Base-by-base conservation (phyloP, 176 grass and related monocot genomes). In the Pontederia crassipes region DNA sequence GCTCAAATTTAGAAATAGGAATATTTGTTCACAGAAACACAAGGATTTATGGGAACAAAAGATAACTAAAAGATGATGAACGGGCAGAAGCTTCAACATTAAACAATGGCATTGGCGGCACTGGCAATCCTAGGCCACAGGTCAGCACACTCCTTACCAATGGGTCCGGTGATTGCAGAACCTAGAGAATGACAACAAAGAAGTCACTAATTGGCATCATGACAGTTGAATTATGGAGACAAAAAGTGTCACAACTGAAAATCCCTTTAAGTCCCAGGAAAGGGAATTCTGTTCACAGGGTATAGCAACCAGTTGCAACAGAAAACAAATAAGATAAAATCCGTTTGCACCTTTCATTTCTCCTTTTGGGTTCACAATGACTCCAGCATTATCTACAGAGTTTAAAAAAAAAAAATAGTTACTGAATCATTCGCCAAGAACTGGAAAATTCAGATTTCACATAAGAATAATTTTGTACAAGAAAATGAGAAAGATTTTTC, bases 291-390 rank as follows among this genome's bases (percentile, higher is more conserved):
- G 20, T 24, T 24, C 20, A 24, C 20, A 24, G 20, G 20, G 20
- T 24, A 24, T 24, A 24, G 20, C 20, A 24, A 24, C 20, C 20
- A 24, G 20, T 15, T 16, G 17, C 9, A 18, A 55, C 8, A 18
- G 8, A 55, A 55, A 55, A 15, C 53, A 16, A 55, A 55, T 55
- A 55, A 15, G 2, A 15, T 56, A 15, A 56, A 18, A 18, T 56
- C 18, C 15, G n/a, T 56, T 18, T 56, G 10, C 78, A 83, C 81
- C 81, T 75, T 84, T 79, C 81, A 84, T 84, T 51, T 84, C 81
- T 5, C 76, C 81, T 52, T 84, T 84, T n/a, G 81, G 81, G 54
- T 79, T 79, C 61, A 84, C 81, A 29, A 84, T 84, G 17, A 79
- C 81, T 17, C 81, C 76, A 46, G 81, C 81, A 79, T 84, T 84